Percentiles rank a stretch among this genome's conserved stretches.
These are phyloP conservation scores for Herpomyces periplanetae DNA, from an alignment of 2,329 filamentous ascomycete species.

Conservation along the genomic window DNA sequence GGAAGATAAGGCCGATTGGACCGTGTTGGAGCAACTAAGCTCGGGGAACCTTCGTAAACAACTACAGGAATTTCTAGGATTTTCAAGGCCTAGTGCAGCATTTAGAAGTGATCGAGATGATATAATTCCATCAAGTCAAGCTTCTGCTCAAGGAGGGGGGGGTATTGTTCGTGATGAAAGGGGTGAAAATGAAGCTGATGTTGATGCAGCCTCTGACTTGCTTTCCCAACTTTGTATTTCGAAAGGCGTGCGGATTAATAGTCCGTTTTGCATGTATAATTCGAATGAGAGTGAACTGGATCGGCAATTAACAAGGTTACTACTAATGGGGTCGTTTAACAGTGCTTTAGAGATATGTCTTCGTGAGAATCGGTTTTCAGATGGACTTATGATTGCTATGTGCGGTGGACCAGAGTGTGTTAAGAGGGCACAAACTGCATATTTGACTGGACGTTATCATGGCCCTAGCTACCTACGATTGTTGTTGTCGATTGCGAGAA, in stretches of 20 bases:
- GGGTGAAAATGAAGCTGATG: conserved; percentile 16
- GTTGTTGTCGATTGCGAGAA: conserved; percentile 58
- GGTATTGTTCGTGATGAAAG: conserved; percentile 9
- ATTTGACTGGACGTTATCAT: conserved; percentile 41
- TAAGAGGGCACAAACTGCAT: conserved; percentile 66
- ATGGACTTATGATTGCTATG: conserved; percentile 91
- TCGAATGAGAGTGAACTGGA: conserved; percentile 53
- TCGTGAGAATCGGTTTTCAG: conserved; percentile 54
- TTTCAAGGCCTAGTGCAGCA: conserved; percentile 19
- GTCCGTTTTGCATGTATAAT: conserved; percentile 60
- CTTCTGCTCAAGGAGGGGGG: conserved; percentile 6
- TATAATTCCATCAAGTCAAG: conserved; percentile 5
- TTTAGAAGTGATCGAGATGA: conserved; percentile 6
- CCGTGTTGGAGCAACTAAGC: conserved; percentile 56
- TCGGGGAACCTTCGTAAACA: conserved; percentile 48
- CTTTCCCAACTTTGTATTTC: conserved; percentile 45
- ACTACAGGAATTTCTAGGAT: conserved; percentile 64
- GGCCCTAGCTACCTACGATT: conserved; percentile 71
- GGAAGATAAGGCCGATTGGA: conserved; percentile 84
- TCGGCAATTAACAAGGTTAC: conserved; percentile 42
- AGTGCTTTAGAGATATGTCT: conserved; percentile 61
- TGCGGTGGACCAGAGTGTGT: conserved; percentile 74
- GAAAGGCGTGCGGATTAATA: conserved; percentile 68
- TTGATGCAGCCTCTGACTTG: conserved; percentile 19
- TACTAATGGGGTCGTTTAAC: conserved; percentile 67